These are phyloP conservation scores for Vaccinium darrowii DNA, from an alignment of 148 eudicot species.

Conservation along the genomic window DNA sequence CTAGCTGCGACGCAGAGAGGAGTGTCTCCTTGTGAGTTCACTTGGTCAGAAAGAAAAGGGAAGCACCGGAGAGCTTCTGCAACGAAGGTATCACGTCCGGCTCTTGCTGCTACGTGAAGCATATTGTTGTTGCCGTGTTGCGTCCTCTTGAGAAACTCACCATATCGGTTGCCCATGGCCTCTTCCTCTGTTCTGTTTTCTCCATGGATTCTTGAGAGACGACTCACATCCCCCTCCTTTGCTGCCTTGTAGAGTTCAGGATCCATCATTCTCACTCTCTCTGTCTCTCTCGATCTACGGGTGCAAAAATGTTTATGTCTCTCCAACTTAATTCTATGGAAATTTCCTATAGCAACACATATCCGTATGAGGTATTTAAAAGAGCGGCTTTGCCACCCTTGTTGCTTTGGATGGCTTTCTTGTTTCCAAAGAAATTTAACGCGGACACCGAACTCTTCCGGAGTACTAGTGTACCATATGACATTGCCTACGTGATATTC, in stretches of 20 bases:
- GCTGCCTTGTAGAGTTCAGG: neutral
- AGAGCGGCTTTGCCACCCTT: no score
- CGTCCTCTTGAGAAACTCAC: neutral
- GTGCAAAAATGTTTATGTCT: no score
- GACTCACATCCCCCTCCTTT: neutral
- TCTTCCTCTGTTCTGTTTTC: neutral
- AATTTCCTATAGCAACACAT: no score
- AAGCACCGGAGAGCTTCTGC: neutral
- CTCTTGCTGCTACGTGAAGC: neutral
- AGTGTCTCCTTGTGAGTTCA: neutral
- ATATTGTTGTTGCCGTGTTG: neutral
- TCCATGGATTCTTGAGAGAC: neutral
- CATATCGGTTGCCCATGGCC: neutral
- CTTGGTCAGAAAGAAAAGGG: neutral
- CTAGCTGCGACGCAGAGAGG: neutral
- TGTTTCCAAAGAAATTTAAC: no score
- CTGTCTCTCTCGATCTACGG: no score
- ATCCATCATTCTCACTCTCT: neutral
- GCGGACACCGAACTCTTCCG: no score
- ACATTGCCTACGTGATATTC: no score
- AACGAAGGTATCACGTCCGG: neutral
- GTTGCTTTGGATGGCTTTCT: no score
- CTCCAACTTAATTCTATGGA: no score
- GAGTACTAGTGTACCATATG: no score
- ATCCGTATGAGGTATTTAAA: no score